Conservation (phyloP, 2,329 filamentous ascomycete genomes). For the Penicillium glabrum region DNA sequence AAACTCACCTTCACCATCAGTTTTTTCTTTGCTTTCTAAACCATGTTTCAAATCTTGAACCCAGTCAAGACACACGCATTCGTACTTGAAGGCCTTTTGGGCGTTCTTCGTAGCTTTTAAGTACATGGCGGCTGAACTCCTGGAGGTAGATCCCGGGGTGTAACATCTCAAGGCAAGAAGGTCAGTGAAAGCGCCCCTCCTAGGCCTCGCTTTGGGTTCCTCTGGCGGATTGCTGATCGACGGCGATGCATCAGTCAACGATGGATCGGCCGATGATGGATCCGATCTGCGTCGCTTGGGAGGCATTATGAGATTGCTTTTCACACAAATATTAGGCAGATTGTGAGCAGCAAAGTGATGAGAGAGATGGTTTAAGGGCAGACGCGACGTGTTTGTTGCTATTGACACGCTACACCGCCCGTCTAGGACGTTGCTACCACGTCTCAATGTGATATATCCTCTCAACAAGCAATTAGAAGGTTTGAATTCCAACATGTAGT, state of each 20-base stretch:
- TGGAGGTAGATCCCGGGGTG: background rate
- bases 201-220: background rate
- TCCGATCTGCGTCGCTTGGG: background rate
- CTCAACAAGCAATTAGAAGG: too few relatives aligned
- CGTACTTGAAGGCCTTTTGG: too few relatives aligned
- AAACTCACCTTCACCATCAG: too few relatives aligned
- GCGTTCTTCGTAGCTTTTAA: background rate
- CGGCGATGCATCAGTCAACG: too few relatives aligned
- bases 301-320: background rate
- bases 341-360: background rate
- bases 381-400: background rate
- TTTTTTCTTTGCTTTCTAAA: too few relatives aligned
- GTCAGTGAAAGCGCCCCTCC: background rate
- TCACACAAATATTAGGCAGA: background rate
- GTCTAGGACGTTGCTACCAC: too few relatives aligned
- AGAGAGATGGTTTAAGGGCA: background rate
- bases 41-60: too few relatives aligned
- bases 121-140: background rate
- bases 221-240: background rate
- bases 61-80: too few relatives aligned
- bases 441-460: too few relatives aligned
- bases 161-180: background rate
- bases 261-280: too few relatives aligned
- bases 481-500: too few relatives aligned
- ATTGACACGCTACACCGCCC: too few relatives aligned